A percentile compares a stretch with the other conserved stretches of the same genome.
Evolutionary conservation across 2,329 filamentous ascomycete genomes (phyloP).

Genomic region (Talaromyces sp.): DNA sequence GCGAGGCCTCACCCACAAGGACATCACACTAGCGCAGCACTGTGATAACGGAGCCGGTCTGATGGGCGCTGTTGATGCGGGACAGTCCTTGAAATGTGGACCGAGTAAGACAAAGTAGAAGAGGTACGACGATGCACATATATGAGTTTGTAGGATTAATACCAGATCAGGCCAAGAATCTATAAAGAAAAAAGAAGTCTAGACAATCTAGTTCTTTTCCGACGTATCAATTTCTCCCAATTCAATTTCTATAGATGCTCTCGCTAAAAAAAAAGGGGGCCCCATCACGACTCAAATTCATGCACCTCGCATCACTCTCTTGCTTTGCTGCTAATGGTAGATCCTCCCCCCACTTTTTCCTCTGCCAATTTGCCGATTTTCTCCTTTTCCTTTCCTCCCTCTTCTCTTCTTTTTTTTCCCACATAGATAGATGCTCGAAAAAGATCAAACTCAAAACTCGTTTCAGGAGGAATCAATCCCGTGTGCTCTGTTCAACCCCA

Average conservation of each 20-base stretch:
- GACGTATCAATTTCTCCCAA: too few species aligned
- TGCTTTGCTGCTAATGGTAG: slow-evolving; percentile 10
- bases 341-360: slow-evolving; percentile 15
- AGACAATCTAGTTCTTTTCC: too few species aligned
- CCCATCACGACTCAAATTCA: slow-evolving; percentile 10
- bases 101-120: neutral
- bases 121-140: too few species aligned
- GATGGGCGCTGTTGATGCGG: slow-evolving; percentile 36
- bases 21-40: slow-evolving; percentile 39
- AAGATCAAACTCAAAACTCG: neutral
- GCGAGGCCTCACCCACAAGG: slow-evolving; percentile 42
- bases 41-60: slow-evolving; percentile 40
- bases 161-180: too few species aligned
- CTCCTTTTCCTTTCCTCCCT: neutral
- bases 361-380: neutral
- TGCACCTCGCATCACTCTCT: slow-evolving; percentile 17
- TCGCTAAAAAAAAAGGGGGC: neutral
- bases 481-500: neutral
- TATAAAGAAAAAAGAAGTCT: too few species aligned
- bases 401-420: neutral
- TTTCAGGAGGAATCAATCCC: neutral
- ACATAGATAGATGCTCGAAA: neutral
- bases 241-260: neutral
- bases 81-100: slow-evolving; percentile 35
- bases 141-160: too few species aligned